A percentile compares a stretch with the other conserved stretches of the same genome.
Evolutionary conservation across 1,284 basidiomycete species (phyloP).

Genomic region (Cystobasidiaceae sp.): DNA sequence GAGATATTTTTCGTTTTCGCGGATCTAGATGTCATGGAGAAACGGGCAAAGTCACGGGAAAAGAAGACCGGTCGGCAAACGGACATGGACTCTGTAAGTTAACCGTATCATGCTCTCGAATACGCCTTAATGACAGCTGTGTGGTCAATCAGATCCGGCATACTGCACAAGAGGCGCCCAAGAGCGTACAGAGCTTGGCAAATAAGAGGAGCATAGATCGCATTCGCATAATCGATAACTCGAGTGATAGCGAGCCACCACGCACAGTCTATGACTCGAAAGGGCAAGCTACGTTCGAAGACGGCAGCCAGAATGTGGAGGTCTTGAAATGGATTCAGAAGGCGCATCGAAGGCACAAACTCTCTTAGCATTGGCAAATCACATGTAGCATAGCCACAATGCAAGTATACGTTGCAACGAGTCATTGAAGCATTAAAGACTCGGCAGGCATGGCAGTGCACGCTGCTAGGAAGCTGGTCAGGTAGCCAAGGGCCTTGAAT

Average conservation of each 20-base stretch:
- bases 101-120: background rate
- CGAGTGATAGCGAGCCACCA: slow-evolving; percentile 33
- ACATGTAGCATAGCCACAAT: slow-evolving; percentile 14
- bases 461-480: too few species aligned
- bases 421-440: too few species aligned
- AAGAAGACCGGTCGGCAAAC: slow-evolving; percentile 37
- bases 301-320: slow-evolving; percentile 6
- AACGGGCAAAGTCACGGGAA: slow-evolving; percentile 36
- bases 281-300: slow-evolving; percentile 34
- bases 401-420: too few species aligned
- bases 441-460: too few species aligned
- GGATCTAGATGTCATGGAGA: slow-evolving; percentile 36
- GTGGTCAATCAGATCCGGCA: slow-evolving; percentile 32
- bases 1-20: slow-evolving; percentile 42
- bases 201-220: slow-evolving; percentile 34
- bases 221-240: slow-evolving; percentile 40
- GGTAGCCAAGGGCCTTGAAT: too few species aligned
- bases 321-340: slow-evolving; percentile 15
- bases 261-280: slow-evolving; percentile 38
- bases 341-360: background rate
- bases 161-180: slow-evolving; percentile 34
- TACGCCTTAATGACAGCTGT: background rate
- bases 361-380: background rate
- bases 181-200: slow-evolving; percentile 36
- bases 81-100: slow-evolving; percentile 21